Evolutionary conservation across 352 stramenopile species (phyloP).

Genomic region (Pythium coloratum): DNA sequence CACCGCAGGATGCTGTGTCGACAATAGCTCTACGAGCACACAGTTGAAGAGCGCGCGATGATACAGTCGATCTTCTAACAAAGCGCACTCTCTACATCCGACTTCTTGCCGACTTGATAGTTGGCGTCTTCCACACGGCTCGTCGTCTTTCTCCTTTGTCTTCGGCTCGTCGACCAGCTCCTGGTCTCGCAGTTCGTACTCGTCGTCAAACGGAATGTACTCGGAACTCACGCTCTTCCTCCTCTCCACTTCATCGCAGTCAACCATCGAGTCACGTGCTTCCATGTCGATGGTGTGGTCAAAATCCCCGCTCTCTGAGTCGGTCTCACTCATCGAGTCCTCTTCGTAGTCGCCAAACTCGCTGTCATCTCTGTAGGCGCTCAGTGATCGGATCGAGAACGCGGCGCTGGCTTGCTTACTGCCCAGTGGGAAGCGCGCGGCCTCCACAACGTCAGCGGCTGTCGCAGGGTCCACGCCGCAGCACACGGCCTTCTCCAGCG

Average conservation of each 20-base stretch:
- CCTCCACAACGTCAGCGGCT: constrained; percentile 2
- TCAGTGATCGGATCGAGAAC: constrained; percentile 26
- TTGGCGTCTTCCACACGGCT: not conserved
- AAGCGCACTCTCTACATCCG: not conserved
- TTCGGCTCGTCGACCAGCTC: not conserved
- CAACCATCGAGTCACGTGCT: constrained; percentile 1
- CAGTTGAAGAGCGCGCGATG: constrained; percentile 21
- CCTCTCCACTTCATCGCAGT: constrained; percentile 11
- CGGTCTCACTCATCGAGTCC: constrained; percentile 22
- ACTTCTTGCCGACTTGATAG: not conserved
- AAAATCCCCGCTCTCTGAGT: constrained; percentile 26
- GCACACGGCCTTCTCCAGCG: constrained; percentile 25
- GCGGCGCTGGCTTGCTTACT: constrained; percentile 17
- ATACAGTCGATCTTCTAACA: not conserved
- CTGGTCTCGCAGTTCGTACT: constrained; percentile 1
- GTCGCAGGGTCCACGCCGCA: constrained; percentile 21
- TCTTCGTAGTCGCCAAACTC: constrained; percentile 17
- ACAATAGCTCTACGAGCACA: constrained; percentile 19
- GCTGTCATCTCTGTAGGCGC: constrained; percentile 13
- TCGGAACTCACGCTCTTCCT: constrained; percentile 16
- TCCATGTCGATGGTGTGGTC: constrained; percentile 15
- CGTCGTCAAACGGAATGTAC: constrained; percentile 28
- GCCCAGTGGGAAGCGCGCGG: constrained; percentile 11
- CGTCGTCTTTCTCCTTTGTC: not conserved
- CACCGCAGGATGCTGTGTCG: constrained; percentile 6